Base-by-base conservation (phyloP, 257 asterid genomes). In the Cordia subcordata region DNA sequence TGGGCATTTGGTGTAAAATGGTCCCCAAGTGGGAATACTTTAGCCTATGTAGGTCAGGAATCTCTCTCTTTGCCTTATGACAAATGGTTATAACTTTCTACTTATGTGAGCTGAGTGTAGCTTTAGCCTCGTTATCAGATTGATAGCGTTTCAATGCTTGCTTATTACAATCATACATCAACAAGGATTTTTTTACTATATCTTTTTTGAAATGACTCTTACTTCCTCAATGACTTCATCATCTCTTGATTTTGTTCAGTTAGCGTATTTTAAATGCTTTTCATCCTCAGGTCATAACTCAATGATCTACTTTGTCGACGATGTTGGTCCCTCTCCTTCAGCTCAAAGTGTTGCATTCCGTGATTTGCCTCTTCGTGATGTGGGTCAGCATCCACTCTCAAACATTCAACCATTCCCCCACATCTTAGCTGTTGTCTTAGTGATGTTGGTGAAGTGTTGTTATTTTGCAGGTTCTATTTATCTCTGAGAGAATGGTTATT, bases 341-440 rank as follows among this genome's bases (percentile, higher is more conserved):
- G 96, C 96, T 58, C 99, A 89, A 81, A 89, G 82, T 73, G 86
- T 93, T 67, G 90, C 97, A 62, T 75, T 84, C 75, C 96, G 96
- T 65, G 94, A 89, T 85, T 82, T 93, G 92, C 99, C 97, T 44
- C 99, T 93, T 79, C 97, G 96, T 75, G 96, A 93, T 89, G 99
- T 89, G 97, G 99, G 97, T 93, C 96, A 81, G 94, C 88, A 81
- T 84, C 91, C 89, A 66, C 74, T 77, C 90, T 80, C 71, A 39
- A 61, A 66, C 66, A 79, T 71, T 74, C 58, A 58, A 49, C 44
- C 21, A 23, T 20, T 16, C 66, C 10, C 45, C 68, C 19, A 64
- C 55, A 50, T 67, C 63, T 63, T 68, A 33, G 62, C 49, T 58
- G 60, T 45, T 63, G 44, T 57, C 53, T 61, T 60, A 60, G 61